A percentile compares a stretch with the other conserved stretches of the same genome.
phyloP scores from a whole-genome alignment of 768 basidiomycete species.

The Trametes cinnabarina region DNA sequence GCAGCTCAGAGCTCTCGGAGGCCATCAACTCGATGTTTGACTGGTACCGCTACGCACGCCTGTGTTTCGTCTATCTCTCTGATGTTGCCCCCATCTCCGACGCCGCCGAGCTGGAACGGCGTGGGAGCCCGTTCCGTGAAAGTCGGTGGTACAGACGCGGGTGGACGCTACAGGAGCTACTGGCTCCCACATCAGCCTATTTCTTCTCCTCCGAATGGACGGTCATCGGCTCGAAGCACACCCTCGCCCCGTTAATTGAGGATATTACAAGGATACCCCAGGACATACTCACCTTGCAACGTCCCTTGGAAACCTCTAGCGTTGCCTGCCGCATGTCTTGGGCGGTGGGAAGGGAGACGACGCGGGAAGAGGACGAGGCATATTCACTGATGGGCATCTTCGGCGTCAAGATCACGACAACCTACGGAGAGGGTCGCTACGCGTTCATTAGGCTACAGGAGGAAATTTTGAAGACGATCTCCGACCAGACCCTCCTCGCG shows the following conservation, averaged over 20 bases:
- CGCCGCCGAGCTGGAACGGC: not conserved
- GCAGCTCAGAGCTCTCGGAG: slow-evolving; percentile 15
- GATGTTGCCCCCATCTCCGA: slow-evolving; percentile 2
- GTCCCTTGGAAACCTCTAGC: not conserved
- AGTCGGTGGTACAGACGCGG: slow-evolving; percentile 10
- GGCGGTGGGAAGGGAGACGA: slow-evolving; percentile 9
- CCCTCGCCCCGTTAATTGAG: slow-evolving; percentile 1
- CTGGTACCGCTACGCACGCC: slow-evolving; percentile 10
- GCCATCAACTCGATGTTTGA: slow-evolving; percentile 15
- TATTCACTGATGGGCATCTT: slow-evolving; percentile 21
- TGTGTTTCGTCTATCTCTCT: slow-evolving; percentile 12
- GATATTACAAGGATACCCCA: slow-evolving; percentile 4
- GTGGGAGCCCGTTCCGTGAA: not conserved
- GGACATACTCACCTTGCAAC: not conserved
- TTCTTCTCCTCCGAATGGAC: slow-evolving; percentile 10
- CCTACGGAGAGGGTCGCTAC: slow-evolving; percentile 13
- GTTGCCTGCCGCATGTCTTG: slow-evolving; percentile 17
- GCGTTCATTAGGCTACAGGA: slow-evolving; percentile 16
- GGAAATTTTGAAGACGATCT: slow-evolving; percentile 14
- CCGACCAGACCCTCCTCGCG: slow-evolving; percentile 14
- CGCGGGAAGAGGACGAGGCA: slow-evolving; percentile 13
- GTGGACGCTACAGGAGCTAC: slow-evolving; percentile 16
- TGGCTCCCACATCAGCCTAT: slow-evolving; percentile 5
- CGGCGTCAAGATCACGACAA: slow-evolving; percentile 10
- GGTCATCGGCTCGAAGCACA: slow-evolving; percentile 11